These are phyloP conservation scores for Lantana camara DNA, from an alignment of 257 asterid species.

Conservation along the genomic window DNA sequence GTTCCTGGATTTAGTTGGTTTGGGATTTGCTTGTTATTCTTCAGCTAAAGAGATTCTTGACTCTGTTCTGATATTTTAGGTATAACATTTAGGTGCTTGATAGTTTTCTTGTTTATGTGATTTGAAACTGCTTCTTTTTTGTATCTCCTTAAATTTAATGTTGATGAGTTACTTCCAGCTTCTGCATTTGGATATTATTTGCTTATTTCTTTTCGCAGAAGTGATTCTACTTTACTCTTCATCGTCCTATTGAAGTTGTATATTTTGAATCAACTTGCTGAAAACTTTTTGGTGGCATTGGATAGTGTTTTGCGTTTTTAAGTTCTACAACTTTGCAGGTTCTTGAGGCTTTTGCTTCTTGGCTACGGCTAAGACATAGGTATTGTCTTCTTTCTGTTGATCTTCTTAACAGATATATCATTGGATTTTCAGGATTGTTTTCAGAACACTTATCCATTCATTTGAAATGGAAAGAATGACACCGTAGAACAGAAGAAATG, in stretches of 20 bases:
- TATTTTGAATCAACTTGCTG: conserved; percentile 14
- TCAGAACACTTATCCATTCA: conserved; percentile 11
- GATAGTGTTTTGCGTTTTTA: conserved; percentile 29
- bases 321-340: conserved; percentile 59
- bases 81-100: conserved; percentile 13
- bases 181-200: conserved; percentile 13
- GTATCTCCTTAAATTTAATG: conserved; percentile 4
- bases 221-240: neutral
- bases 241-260: conserved; percentile 7
- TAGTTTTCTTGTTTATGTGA: conserved; percentile 14
- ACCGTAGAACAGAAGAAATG: neutral
- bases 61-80: neutral
- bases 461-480: conserved; percentile 5
- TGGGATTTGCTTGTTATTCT: conserved; percentile 12
- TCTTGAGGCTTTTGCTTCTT: conserved; percentile 98
- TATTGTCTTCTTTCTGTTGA: conserved; percentile 41
- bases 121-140: conserved; percentile 11
- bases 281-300: conserved; percentile 20
- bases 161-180: conserved; percentile 27
- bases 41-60: conserved; percentile 6
- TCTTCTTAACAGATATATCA: conserved; percentile 8
- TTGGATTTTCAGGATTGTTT: conserved; percentile 20
- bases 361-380: conserved; percentile 98
- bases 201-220: conserved; percentile 6
- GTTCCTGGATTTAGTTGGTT: conserved; percentile 12